phyloP scores from a whole-genome alignment of 169 alveolate species.

The Eimeria brunetti region DNA sequence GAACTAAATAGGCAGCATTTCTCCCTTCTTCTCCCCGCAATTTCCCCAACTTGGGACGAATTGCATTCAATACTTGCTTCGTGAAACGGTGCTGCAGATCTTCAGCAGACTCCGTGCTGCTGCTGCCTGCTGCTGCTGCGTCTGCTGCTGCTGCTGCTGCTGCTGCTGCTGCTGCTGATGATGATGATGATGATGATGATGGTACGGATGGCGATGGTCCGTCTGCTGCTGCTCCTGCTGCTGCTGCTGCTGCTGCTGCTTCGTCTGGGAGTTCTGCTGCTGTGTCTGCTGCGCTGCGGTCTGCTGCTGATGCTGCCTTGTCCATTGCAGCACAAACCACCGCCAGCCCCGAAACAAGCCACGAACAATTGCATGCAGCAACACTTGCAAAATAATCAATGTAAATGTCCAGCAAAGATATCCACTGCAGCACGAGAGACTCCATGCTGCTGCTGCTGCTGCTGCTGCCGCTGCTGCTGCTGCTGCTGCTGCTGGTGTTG shows the following conservation, averaged over 20 bases:
- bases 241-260: too few relatives aligned
- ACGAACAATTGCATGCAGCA: constrained; percentile 8
- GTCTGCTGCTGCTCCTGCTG: too few relatives aligned
- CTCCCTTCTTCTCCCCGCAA: constrained; percentile 91
- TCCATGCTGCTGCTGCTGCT: too few relatives aligned
- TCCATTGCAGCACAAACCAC: constrained; percentile 65
- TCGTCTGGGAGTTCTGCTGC: constrained; percentile 49
- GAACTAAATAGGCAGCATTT: constrained; percentile 90
- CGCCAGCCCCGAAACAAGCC: constrained; percentile 80
- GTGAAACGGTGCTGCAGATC: constrained; percentile 80
- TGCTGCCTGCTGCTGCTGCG: constrained; percentile 53
- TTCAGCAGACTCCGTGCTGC: constrained; percentile 78
- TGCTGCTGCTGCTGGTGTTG: too few relatives aligned
- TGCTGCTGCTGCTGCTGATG: constrained; percentile 62
- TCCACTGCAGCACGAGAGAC: constrained; percentile 64
- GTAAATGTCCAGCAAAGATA: constrained; percentile 23
- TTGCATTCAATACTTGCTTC: constrained; percentile 88
- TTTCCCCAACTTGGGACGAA: constrained; percentile 89
- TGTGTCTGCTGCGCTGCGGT: not conserved
- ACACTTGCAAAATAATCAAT: constrained; percentile 57
- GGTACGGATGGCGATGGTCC: too few relatives aligned
- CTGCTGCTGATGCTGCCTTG: constrained; percentile 72
- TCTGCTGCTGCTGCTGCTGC: constrained; percentile 63
- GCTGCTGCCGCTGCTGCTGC: too few relatives aligned
- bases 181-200: too few relatives aligned